phyloP scores from a whole-genome alignment of 768 basidiomycete species.

The Lentinula aciculospora region DNA sequence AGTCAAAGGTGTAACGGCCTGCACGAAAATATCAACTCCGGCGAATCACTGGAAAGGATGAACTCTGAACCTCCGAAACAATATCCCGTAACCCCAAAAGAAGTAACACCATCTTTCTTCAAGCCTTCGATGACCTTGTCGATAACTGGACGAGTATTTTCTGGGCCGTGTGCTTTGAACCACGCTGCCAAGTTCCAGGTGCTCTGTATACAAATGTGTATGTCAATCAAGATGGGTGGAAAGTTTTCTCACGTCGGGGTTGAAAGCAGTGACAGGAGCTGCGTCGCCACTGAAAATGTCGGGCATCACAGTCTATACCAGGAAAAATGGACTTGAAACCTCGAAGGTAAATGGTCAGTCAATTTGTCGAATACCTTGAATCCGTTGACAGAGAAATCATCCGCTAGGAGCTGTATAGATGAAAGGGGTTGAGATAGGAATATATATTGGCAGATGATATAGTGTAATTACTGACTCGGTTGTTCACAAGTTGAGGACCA shows the following conservation, averaged over 20 bases:
- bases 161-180: constrained; percentile 35
- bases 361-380: constrained; percentile 17
- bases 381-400: constrained; percentile 33
- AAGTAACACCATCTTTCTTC: constrained; percentile 51
- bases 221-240: too few relatives aligned
- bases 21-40: not conserved
- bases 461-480: constrained; percentile 29
- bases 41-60: too few relatives aligned
- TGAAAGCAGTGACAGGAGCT: constrained; percentile 29
- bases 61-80: constrained; percentile 62
- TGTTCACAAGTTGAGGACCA: constrained; percentile 42
- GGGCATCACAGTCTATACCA: constrained; percentile 29
- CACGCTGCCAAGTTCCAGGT: constrained; percentile 35
- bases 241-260: constrained; percentile 21
- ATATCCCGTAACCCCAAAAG: constrained; percentile 59
- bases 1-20: constrained; percentile 57
- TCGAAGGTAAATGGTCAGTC: not conserved
- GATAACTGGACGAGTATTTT: constrained; percentile 38
- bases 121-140: constrained; percentile 55
- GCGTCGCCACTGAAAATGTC: constrained; percentile 40
- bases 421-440: not conserved
- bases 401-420: constrained; percentile 20
- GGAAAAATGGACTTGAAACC: not conserved
- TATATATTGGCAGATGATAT: not conserved
- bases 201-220: constrained; percentile 13